Base-by-base conservation (phyloP, 1,139 yeast species). In the Suhomyces guaymorum region DNA sequence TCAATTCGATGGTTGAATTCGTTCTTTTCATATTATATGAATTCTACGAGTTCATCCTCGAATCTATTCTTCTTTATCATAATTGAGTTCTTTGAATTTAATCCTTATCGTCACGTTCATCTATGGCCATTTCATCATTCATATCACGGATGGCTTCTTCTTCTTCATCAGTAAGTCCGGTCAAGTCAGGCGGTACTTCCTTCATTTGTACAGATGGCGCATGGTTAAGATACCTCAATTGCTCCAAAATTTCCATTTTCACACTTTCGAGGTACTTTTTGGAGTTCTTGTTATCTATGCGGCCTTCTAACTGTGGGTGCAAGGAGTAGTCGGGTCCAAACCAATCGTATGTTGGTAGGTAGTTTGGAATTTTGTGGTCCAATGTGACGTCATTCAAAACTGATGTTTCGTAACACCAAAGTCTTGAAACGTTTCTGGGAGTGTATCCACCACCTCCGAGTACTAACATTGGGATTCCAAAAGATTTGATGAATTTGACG, bases 381-480 rank as follows among this genome's bases (percentile, higher is more conserved):
- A 92, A 60, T 15, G 84, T 76, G 1, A 84, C 86, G 51, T 87
- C 92, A 38, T 88, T 81, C 54, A 90, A 71, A 3, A 92, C 77
- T 28, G 95, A 82, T 0, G 98, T 94, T 59, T 92, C 98, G 56
- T 85, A 89, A 30, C 96, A 80, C 98, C 98, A 92, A 25, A 92
- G 71, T 43, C 98, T 70, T 8, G 96, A 84, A 7, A 92, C 98
- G 54, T 92, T 92, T 49, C 97, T 76, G 36, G 96, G 96, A 0
- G 98, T 92, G 59, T 92, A 92, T 3, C 98, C 98, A 36, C 98
- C 98, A 22, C 98, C 98, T 17, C 98, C 98, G 10, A 92, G 64
- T 9, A 92, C 96, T 59, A 92, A 67, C 78, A 88, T 71, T 5
- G 97, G 97, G 2, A 92, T 68, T 5, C 90, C 89, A 59, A 90